Evolutionary conservation across 768 basidiomycete species (phyloP), one percentile per base, ranked within the genome.

Genomic region (Lactarius indigo): DNA sequence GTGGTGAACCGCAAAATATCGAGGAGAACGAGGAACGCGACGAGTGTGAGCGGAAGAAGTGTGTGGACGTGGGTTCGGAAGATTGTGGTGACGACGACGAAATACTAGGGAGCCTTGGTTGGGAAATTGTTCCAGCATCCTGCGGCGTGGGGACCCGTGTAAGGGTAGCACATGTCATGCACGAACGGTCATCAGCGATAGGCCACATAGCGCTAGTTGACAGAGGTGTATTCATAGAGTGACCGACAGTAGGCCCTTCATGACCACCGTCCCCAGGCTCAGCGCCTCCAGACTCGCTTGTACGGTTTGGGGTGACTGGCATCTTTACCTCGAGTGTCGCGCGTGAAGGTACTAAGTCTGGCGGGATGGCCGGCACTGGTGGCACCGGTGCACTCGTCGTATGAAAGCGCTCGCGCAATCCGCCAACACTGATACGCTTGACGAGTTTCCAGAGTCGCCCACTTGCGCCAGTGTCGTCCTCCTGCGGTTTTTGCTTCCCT

Each of bases 391-490:
- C 69, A 31, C 70, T 57, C 15, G 64, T 61, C 4, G 64, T 54
- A n/a, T 68, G 57, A 68, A 81, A 85, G 70, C 81, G 85, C 20
- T 90, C 89, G 64, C 86, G 81, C 52, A 90, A 74, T 10, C 81
- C 85, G 9, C 87, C 85, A 0, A 84, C 82, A 66, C 87, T 89
- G 66, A 91, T 84, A 47, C 87, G 81, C 74, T 88, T 90, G 80
- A 91, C 81, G 59, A 91, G 73, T 74, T 81, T 87, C 87, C 87
- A 90, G 2, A 90, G 74, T 70, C 80, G 85, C 58, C 78, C 79
- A 4, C 70, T 70, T 3, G 71, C 67, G 5, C 76, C 74, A 0
- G 71, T 63, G 1, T 78, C 77, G 0, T 71, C 70, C 13, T 78
- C 77, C 2, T 77, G 76, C 8, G 65, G 59, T 23, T 52, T 67